phyloP scores from a whole-genome alignment of 495 filamentous ascomycete genomes.

The Trichoderma gamsii region DNA sequence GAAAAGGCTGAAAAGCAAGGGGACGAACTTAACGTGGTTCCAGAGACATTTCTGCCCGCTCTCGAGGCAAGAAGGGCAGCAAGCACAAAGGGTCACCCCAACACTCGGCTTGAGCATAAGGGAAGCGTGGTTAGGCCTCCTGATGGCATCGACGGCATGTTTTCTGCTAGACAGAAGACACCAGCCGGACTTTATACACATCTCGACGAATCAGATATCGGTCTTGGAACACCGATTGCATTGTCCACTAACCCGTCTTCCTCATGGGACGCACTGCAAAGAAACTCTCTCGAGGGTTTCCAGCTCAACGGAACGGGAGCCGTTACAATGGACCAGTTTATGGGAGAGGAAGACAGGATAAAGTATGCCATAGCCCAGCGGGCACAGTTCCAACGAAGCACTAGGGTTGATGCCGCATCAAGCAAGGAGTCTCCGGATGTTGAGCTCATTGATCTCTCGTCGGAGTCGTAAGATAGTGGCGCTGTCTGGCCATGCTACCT shows the following conservation, averaged over 20 bases:
- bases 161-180: slow-evolving; percentile 54
- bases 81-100: slow-evolving; percentile 19
- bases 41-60: slow-evolving; percentile 79
- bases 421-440: slow-evolving; percentile 8
- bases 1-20: slow-evolving; percentile 72
- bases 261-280: not conserved
- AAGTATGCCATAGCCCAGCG: slow-evolving; percentile 62
- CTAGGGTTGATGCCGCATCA: not conserved
- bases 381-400: not conserved
- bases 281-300: not conserved
- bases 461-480: slow-evolving; percentile 2
- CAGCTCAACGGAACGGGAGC: not conserved
- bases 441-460: slow-evolving; percentile 8
- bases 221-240: slow-evolving; percentile 17
- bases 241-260: slow-evolving; percentile 21
- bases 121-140: slow-evolving; percentile 62
- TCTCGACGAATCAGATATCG: slow-evolving; percentile 46
- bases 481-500: no score
- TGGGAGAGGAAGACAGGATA: slow-evolving; percentile 68
- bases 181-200: slow-evolving; percentile 59
- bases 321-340: slow-evolving; percentile 66
- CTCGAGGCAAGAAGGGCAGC: slow-evolving; percentile 44
- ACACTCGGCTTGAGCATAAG: slow-evolving; percentile 24
- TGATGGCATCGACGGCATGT: slow-evolving; percentile 65
- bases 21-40: slow-evolving; percentile 87